Conservation (phyloP, 768 basidiomycete species). For the Lactarius vividus region DNA sequence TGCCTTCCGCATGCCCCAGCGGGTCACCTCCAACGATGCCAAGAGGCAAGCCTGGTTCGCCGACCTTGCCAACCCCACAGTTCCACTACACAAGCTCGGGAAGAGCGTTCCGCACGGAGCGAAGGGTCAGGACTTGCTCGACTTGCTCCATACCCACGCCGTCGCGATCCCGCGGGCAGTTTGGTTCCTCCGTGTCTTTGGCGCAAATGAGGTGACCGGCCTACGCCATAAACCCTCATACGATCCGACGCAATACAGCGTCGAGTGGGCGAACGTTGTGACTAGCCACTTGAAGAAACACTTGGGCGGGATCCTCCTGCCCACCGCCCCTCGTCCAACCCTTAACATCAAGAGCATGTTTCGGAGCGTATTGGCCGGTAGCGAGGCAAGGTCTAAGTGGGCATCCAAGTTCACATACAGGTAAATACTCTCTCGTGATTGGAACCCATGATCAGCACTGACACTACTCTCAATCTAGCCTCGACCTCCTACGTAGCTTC, state of each 20-base stretch:
- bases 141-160: constrained; percentile 70
- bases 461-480: constrained; percentile 39
- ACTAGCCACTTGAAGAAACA: constrained; percentile 83
- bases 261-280: constrained; percentile 82
- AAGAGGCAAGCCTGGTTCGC: constrained; percentile 82
- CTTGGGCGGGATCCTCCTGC: constrained; percentile 71
- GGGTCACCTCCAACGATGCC: constrained; percentile 76
- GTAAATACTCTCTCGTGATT: constrained; percentile 37
- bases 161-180: constrained; percentile 80
- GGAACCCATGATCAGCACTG: constrained; percentile 1
- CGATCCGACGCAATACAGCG: constrained; percentile 77
- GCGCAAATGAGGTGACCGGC: constrained; percentile 82
- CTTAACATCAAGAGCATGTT: constrained; percentile 83
- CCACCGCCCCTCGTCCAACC: constrained; percentile 71
- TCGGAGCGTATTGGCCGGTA: constrained; percentile 74
- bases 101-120: constrained; percentile 86
- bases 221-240: constrained; percentile 76
- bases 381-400: constrained; percentile 71
- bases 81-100: constrained; percentile 76
- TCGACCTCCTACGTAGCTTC: constrained; percentile 69
- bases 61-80: constrained; percentile 75
- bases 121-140: constrained; percentile 80
- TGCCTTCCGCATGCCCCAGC: constrained; percentile 75
- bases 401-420: constrained; percentile 76
- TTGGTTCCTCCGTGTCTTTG: constrained; percentile 85